Conservation (phyloP, 2,329 filamentous ascomycete species). For the Ophiostoma ulmi region DNA sequence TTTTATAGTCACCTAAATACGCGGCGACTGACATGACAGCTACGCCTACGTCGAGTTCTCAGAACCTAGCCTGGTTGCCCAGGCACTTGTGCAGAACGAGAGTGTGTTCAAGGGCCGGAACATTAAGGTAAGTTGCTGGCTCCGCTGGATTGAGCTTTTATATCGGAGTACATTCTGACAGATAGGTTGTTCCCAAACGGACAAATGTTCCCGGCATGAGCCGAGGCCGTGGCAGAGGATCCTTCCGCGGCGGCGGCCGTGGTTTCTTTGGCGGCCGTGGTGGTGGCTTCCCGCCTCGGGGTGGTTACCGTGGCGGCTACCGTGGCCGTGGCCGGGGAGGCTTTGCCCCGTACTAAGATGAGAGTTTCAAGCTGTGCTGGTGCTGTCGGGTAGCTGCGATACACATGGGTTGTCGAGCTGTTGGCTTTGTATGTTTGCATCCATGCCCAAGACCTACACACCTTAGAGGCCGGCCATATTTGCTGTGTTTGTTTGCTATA, state of each 20-base stretch:
- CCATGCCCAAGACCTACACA: background rate
- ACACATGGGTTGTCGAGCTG: background rate
- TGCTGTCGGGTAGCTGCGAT: background rate
- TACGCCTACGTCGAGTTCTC: constrained; percentile 99
- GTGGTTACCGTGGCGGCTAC: constrained; percentile 57
- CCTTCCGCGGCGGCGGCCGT: constrained; percentile 46
- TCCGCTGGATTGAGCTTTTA: background rate
- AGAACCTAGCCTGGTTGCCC: constrained; percentile 85
- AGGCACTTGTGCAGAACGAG: constrained; percentile 92
- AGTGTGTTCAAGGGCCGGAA: constrained; percentile 92
- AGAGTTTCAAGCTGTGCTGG: background rate
- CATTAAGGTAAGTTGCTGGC: constrained; percentile 56
- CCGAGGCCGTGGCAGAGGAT: constrained; percentile 60
- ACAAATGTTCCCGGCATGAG: constrained; percentile 96
- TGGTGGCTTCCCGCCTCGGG: constrained; percentile 50
- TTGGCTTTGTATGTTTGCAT: background rate
- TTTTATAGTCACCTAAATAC: background rate
- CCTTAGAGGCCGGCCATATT: background rate
- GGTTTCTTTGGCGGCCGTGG: constrained; percentile 49
- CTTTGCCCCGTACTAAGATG: constrained; percentile 15
- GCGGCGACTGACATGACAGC: constrained; percentile 44
- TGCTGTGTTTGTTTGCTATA: background rate
- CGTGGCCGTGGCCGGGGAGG: constrained; percentile 56
- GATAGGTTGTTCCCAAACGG: constrained; percentile 73
- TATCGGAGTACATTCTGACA: background rate